Evolutionary conservation across 345 rosid species (phyloP).

Genomic region (Rhodamnia argentea): DNA sequence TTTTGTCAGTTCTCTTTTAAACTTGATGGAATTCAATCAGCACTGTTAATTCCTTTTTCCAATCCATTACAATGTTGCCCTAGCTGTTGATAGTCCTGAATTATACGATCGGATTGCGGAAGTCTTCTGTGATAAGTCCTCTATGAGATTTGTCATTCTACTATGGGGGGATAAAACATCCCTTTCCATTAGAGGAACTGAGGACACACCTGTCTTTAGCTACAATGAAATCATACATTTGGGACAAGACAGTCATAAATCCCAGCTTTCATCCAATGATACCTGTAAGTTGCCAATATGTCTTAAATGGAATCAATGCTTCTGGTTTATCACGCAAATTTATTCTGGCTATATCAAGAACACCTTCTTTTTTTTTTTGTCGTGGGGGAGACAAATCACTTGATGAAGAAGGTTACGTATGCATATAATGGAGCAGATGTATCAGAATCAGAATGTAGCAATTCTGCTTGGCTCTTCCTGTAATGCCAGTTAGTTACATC

Average conservation of each 20-base stretch:
- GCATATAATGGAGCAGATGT: neutral
- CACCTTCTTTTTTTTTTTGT: neutral
- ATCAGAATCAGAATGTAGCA: neutral
- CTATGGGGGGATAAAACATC: constrained; percentile 83
- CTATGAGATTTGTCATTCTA: constrained; percentile 57
- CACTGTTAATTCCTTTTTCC: constrained; percentile 10
- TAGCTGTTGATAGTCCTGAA: constrained; percentile 83
- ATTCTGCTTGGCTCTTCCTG: neutral
- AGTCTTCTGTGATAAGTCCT: constrained; percentile 38
- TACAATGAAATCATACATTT: constrained; percentile 56
- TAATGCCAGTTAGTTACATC: neutral
- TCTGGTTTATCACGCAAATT: neutral
- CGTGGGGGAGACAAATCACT: neutral
- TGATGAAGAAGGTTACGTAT: neutral
- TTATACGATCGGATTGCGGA: constrained; percentile 64
- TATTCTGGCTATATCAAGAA: neutral
- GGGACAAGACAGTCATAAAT: constrained; percentile 55
- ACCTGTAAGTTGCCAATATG: constrained; percentile 35
- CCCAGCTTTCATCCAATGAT: constrained; percentile 25
- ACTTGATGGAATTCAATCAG: neutral
- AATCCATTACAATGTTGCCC: constrained; percentile 57
- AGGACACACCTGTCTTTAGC: constrained; percentile 38
- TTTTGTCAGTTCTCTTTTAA: neutral
- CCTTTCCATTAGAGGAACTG: constrained; percentile 19
- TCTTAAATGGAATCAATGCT: neutral